Evolutionary conservation across 305 asterid species (phyloP).

Genomic region (Nicotiana rustica): DNA sequence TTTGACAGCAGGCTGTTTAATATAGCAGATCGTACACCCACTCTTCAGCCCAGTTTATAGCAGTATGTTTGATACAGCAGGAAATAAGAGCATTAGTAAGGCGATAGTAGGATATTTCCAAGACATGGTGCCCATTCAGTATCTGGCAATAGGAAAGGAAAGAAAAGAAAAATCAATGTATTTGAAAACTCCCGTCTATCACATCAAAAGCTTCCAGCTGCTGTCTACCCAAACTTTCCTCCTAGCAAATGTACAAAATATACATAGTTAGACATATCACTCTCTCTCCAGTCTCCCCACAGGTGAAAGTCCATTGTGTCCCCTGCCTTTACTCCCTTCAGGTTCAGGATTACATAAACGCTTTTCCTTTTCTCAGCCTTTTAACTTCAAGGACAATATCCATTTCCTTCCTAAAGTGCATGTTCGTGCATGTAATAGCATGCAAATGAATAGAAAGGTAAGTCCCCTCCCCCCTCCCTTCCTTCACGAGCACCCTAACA

Average conservation of each 20-base stretch:
- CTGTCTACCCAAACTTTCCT: conserved; percentile 8
- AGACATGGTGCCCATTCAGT: not conserved
- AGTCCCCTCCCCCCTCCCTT: not conserved
- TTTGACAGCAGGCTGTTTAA: not conserved
- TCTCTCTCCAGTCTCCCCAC: conserved; percentile 27
- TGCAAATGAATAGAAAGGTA: conserved; percentile 7
- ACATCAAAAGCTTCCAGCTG: conserved; percentile 24
- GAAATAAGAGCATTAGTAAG: conserved; percentile 2
- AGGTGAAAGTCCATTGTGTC: not conserved
- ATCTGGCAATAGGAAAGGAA: conserved; percentile 7
- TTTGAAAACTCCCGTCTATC: not conserved
- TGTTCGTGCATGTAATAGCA: conserved; percentile 22
- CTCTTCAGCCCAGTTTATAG: conserved; percentile 10
- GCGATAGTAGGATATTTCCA: not conserved
- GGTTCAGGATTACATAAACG: conserved; percentile 9
- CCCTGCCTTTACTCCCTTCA: conserved; percentile 25
- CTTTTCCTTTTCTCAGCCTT: conserved; percentile 18
- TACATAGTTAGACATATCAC: not conserved
- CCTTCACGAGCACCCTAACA: not conserved
- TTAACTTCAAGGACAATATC: not conserved
- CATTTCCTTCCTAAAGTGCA: conserved; percentile 24
- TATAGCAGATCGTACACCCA: conserved; percentile 1
- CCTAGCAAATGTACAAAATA: conserved; percentile 23
- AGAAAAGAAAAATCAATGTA: not conserved
- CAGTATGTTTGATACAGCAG: not conserved